Evolutionary conservation across 305 asterid species (phyloP), one percentile per base, ranked within the genome.

Genomic region (Fraxinus nigra): DNA sequence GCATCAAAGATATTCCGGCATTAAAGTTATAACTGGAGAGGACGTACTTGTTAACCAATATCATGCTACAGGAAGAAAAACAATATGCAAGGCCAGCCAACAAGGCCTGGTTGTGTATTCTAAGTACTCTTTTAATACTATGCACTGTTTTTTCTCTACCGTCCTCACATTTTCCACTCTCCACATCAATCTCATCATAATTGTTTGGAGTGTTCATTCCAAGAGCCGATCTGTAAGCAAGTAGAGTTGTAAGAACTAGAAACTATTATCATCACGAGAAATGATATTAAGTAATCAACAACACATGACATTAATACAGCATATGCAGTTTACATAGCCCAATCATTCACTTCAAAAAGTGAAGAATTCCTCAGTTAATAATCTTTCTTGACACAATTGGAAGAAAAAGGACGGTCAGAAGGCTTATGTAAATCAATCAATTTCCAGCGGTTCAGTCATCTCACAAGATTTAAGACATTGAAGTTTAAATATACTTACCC

Each of bases 1-100:
- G 88, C 98, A 93, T 95, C 97, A 95, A 88, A 78, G 92, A 92
- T 86, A 95, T 93, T 81, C 93, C 97, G 16, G 97, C 98, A 76
- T 89, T 92, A 80, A 95, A 93, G 90, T 85, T 89, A 86, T 93
- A 95, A 89, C 97, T 89, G 86, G 98, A 95, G 86, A 95, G 97
- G 80, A 95, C 94, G 88, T 85, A 95, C 88, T 95, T 95, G 91
- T 95, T 95, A 83, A 92, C 95, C 83, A 93, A 84, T 86, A 95
- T 95, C 98, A 95, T 95, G 83, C 98, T 80, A 85, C 97, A 92
- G 18, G 98, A 93, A 81, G 98, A 93, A 72, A 95, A 79, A 85
- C 98, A 95, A 87, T 93, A 95, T 11, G 97, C 89, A 3, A 93
- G 78, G 59, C 98, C 97, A 38, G 98, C 91, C 80, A 95, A 76